phyloP scores from a whole-genome alignment of 2,329 filamentous ascomycete genomes.

The Dactylellina leptospora region DNA sequence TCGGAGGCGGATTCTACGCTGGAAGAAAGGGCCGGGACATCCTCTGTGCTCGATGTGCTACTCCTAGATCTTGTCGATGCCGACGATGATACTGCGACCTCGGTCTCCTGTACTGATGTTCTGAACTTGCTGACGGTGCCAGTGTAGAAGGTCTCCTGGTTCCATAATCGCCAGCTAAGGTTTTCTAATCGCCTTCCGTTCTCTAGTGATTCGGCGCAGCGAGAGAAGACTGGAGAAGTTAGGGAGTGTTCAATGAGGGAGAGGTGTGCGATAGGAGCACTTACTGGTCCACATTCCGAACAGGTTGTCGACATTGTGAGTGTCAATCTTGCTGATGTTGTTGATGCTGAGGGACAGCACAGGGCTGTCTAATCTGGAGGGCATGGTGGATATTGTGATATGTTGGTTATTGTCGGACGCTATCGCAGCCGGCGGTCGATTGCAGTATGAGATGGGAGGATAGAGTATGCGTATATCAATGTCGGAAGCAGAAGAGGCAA shows the following conservation, averaged over 20 bases:
- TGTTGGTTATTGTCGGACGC: too few species aligned
- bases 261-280: constrained; percentile 59
- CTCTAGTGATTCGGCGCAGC: constrained; percentile 91
- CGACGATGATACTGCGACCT: constrained; percentile 13
- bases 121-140: constrained; percentile 49
- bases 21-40: constrained; percentile 76
- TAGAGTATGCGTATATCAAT: background rate
- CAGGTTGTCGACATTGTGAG: constrained; percentile 87
- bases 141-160: constrained; percentile 83
- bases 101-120: constrained; percentile 21
- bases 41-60: constrained; percentile 64
- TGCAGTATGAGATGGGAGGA: background rate
- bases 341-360: constrained; percentile 90
- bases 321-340: constrained; percentile 94
- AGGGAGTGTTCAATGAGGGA: constrained; percentile 23
- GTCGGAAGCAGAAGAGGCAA: constrained; percentile 8
- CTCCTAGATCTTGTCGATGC: constrained; percentile 54
- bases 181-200: constrained; percentile 93
- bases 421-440: background rate
- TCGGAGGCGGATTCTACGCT: constrained; percentile 77
- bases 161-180: constrained; percentile 95
- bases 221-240: constrained; percentile 77
- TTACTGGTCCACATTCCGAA: constrained; percentile 97
- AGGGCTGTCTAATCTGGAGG: constrained; percentile 80
- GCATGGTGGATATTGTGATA: constrained; percentile 77